Conservation (phyloP, 805 yeast genomes). For the Yarrowia alimentaria region DNA sequence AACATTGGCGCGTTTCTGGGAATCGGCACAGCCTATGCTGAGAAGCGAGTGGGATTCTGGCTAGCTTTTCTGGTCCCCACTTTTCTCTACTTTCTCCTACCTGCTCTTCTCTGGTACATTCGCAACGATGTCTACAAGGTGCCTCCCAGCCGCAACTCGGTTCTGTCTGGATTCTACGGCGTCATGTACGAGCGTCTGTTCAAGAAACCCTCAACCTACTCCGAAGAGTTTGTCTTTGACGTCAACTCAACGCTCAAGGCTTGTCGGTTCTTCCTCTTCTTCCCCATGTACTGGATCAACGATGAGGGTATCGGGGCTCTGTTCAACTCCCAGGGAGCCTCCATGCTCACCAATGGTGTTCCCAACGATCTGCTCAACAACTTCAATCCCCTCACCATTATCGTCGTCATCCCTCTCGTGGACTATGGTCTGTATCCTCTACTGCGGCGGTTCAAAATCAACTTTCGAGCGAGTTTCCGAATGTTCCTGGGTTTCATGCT, state of each 20-base stretch:
- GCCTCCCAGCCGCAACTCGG: conserved; percentile 34
- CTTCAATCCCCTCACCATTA: conserved; percentile 56
- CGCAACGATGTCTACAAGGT: conserved; percentile 43
- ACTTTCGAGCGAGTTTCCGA: conserved; percentile 47
- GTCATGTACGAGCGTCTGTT: conserved; percentile 1
- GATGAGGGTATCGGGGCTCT: conserved; percentile 33
- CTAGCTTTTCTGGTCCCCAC: conserved; percentile 52
- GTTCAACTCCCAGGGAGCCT: conserved; percentile 55
- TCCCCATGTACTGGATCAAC: conserved; percentile 53
- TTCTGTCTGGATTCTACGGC: conserved; percentile 7
- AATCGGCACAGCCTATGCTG: conserved; percentile 52
- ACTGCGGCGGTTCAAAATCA: conserved; percentile 45
- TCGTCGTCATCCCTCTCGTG: conserved; percentile 51
- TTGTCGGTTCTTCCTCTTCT: conserved; percentile 57
- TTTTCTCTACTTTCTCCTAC: conserved; percentile 53
- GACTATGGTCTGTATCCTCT: conserved; percentile 50
- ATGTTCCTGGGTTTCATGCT: conserved; percentile 50
- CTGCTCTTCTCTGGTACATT: conserved; percentile 49
- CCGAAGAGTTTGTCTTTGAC: conserved; percentile 59
- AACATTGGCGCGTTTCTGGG: conserved; percentile 55
- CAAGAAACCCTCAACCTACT: conserved; percentile 7
- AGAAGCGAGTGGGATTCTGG: conserved; percentile 55
- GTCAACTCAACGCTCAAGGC: conserved; percentile 61
- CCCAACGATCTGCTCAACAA: conserved; percentile 57
- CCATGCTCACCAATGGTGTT: conserved; percentile 52